A percentile compares a stretch with the other conserved stretches of the same genome.
Conservation (phyloP, 2,329 filamentous ascomycete species). For the Dothiorella sarmentorum region DNA sequence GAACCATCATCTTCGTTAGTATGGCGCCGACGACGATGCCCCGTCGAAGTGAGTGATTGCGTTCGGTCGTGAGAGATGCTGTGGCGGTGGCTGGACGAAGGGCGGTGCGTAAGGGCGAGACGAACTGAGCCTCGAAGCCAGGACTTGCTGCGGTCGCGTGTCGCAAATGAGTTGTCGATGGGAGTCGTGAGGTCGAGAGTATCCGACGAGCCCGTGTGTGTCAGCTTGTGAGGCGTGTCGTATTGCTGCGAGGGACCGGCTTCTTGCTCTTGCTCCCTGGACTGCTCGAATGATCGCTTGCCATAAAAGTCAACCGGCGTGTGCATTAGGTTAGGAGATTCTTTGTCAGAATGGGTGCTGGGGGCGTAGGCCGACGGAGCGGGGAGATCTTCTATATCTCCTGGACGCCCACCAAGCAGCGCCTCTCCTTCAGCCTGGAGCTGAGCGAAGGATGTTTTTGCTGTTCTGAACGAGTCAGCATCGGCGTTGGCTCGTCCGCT, state of each 20-base stretch:
- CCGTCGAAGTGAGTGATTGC: constrained; percentile 9
- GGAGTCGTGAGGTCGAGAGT: constrained; percentile 19
- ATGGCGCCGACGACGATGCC: constrained; percentile 1
- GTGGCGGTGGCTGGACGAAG: constrained; percentile 6
- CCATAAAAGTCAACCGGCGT: neutral
- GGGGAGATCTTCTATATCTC: constrained; percentile 20
- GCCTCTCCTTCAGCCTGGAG: constrained; percentile 52
- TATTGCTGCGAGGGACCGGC: neutral
- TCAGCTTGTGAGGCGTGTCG: neutral
- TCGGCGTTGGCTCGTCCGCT: constrained; percentile 34
- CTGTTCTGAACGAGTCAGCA: constrained; percentile 51
- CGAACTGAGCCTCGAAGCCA: constrained; percentile 38
- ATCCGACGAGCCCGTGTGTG: constrained; percentile 1
- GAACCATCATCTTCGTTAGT: constrained; percentile 13
- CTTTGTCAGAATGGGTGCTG: neutral
- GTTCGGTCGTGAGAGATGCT: constrained; percentile 8
- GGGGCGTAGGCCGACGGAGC: neutral
- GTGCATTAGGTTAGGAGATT: neutral
- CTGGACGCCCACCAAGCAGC: constrained; percentile 45
- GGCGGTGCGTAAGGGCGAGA: constrained; percentile 31
- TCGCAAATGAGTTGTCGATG: constrained; percentile 18
- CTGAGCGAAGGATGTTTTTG: constrained; percentile 47
- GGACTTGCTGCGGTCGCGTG: constrained; percentile 31
- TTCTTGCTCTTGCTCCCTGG: neutral
- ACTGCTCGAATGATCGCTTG: neutral